Conservation (phyloP, 495 filamentous ascomycete genomes). For the Daldinia grandis region DNA sequence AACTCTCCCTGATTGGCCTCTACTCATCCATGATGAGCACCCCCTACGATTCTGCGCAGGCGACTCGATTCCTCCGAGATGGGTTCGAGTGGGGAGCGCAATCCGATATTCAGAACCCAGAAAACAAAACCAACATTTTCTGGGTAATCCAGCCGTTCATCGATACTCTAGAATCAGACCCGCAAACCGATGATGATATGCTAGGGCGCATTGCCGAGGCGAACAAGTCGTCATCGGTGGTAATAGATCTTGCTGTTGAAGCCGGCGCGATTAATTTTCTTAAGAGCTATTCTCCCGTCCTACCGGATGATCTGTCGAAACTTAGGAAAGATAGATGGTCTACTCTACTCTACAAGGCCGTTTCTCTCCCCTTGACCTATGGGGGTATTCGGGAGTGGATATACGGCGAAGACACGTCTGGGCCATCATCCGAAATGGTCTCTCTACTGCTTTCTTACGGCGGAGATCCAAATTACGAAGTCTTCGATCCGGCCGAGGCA, state of each 20-base stretch:
- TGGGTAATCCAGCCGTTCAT: constrained; percentile 1
- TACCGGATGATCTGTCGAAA: background rate
- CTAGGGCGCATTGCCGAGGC: background rate
- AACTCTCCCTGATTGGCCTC: background rate
- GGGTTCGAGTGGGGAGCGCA: background rate
- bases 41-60: background rate
- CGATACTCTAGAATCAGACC: background rate
- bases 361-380: background rate
- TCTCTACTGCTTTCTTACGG: constrained; percentile 1
- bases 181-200: background rate
- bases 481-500: background rate
- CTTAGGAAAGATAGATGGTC: background rate
- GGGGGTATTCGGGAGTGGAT: background rate
- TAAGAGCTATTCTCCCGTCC: background rate
- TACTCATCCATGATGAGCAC: background rate
- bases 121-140: constrained; percentile 1
- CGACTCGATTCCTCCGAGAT: background rate
- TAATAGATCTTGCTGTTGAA: constrained; percentile 4
- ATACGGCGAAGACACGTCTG: background rate
- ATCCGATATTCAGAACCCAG: background rate
- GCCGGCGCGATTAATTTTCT: constrained; percentile 5
- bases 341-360: background rate
- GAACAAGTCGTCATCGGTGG: background rate
- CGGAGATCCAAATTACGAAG: constrained; percentile 1
- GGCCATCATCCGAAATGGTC: background rate